Base-by-base conservation (phyloP, 2,329 filamentous ascomycete genomes). In the Aquanectria penicillioides region DNA sequence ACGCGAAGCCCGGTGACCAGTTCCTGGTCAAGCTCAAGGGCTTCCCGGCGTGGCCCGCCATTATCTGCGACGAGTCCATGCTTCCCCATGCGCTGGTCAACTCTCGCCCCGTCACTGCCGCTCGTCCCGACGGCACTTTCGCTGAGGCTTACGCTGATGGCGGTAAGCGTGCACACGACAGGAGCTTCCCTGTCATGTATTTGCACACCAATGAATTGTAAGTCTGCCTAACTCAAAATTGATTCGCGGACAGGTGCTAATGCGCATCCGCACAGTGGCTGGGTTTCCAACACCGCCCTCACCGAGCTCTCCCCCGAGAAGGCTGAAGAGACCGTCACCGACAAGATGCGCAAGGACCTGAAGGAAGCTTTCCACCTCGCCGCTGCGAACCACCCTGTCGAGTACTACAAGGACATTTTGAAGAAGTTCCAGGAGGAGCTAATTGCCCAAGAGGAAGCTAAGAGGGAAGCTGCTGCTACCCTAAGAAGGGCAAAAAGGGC, bases 161-260 rank as follows among this genome's bases (percentile, higher is more conserved):
- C 60, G 94, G 92, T 69, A 95, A 95, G 81, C 91, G 93, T 66
- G 88, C 86, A 36, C 86, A 89, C 61, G 93, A 97, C 76, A 87
- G 94, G 63, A 93, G 91, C 25, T 98, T 93, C 74, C 92, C 94
- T 5, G 89, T 98, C 72, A 97, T 98, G 94, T 98, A 97, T 75
- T 81, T 98, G 47, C 83, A 87, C 64, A 97, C 94, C 31, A 97
- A 98, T 71, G 94, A 98, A 83, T 98, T 99, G 95, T 99, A 80
- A 87, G 94, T 87, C 23, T 23, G 11, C 17, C 15, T 17, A 7
- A 6, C 6, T 22, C 20, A 4, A 3, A 25, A 7, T 29, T 23
- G 6, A 20, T 12, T 29, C n/a, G n/a, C 10, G 20, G 18, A 34
- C 47, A 7, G 13, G 68, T 50, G 62, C 66, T 52, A 53, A 65